Conservation (phyloP, 2,329 filamentous ascomycete species). For the Diaporthe humulicola region DNA sequence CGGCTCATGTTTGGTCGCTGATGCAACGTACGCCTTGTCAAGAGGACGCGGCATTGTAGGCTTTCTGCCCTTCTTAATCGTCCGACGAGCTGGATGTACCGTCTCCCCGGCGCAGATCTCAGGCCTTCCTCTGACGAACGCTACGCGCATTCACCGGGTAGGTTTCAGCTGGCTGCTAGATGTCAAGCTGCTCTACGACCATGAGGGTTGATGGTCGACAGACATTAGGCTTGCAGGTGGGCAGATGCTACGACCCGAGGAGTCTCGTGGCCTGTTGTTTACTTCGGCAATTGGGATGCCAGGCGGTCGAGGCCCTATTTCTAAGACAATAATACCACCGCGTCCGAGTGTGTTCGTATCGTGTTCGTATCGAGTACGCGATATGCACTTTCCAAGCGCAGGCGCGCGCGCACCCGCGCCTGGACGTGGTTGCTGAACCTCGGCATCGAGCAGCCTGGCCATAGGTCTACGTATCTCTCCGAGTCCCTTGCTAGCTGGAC, state of each 20-base stretch:
- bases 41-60: conserved; percentile 1
- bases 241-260: neutral
- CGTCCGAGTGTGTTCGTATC: neutral
- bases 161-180: neutral
- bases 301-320: neutral
- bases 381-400: neutral
- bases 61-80: no score
- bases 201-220: neutral
- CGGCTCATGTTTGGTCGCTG: neutral
- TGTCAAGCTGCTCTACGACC: conserved; percentile 22
- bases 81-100: neutral
- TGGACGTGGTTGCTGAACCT: neutral
- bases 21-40: conserved; percentile 1
- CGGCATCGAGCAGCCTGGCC: neutral
- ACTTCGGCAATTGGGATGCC: neutral
- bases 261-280: neutral
- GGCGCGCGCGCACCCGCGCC: neutral
- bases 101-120: neutral
- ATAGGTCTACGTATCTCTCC: neutral
- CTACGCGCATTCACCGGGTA: neutral
- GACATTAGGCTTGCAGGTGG: neutral
- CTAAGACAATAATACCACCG: neutral
- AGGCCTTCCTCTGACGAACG: neutral
- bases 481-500: neutral
- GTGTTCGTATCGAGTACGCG: neutral